Evolutionary conservation across 441 rosid species (phyloP), one percentile per base, ranked within the genome.

Genomic region (Raphanus hybrid): DNA sequence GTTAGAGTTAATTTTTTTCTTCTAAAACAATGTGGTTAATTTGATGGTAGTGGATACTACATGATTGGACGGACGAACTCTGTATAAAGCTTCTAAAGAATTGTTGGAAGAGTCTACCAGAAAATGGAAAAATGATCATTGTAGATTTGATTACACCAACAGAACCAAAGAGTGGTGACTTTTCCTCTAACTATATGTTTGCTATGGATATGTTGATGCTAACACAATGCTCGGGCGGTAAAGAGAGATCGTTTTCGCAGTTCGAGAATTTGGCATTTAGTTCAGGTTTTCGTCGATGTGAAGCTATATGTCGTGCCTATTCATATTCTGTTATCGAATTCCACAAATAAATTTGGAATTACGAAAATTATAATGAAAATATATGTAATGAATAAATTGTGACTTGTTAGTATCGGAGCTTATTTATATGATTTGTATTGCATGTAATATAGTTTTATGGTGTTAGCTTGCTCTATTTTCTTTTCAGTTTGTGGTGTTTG

Each of bases 81-180:
- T 82, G 85, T 74, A 0, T 84, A 2, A 78, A 82, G 66, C 23
- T 88, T 60, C 84, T 90, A 0, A 78, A 84, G 57, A 87, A 87
- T 26, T 74, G 88, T 75, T 76, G 62, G 62, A 66, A 76, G 32
- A 77, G 88, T 57, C 45, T 74, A 12, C 78, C 85, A 0, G 72
- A 45, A 12, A 74, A 71, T 0, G 83, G 87, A 4, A 87, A 86
- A 76, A 74, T 85, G 18, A 82, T 85, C 15, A 66, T 45, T 9
- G 81, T 86, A 7, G 86, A 87, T 8, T 26, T 32, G 76, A 81
- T 88, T 23, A 76, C 82, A 54, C 85, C 82, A 52, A 55, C 34
- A 50, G 63, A 64, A 39, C 82, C 82, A 18, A 82, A 84, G 23
- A 5, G 77, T 16, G 75, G 59, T 27, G 75, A 66, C 18, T 34